Percentiles rank a stretch among this genome's conserved stretches.
Conservation (phyloP, 2,329 filamentous ascomycete genomes). For the Nectriaceae sp. region DNA sequence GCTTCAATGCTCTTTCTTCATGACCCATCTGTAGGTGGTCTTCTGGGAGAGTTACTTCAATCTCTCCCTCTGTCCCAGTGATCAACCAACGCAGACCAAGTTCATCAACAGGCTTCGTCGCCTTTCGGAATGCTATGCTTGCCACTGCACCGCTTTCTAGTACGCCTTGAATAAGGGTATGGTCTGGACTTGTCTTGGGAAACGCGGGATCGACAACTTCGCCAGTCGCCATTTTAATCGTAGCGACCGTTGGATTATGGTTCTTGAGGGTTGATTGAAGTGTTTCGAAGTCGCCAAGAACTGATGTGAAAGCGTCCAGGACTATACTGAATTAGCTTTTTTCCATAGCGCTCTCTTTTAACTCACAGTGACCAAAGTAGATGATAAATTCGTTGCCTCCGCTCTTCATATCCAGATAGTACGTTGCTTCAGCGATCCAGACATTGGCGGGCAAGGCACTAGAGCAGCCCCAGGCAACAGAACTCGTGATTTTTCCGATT, state of each 20-base stretch:
- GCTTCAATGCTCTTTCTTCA: neutral
- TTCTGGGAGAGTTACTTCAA: neutral
- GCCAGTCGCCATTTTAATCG: neutral
- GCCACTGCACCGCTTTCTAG: conserved; percentile 6
- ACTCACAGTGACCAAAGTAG: conserved; percentile 13
- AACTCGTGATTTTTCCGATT: conserved; percentile 13
- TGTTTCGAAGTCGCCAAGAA: conserved; percentile 8
- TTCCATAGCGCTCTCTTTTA: neutral
- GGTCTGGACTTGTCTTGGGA: conserved; percentile 6
- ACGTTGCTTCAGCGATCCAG: neutral
- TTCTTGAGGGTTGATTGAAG: conserved; percentile 11
- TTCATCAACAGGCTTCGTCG: conserved; percentile 4
- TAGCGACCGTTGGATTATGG: neutral
- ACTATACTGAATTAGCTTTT: neutral
- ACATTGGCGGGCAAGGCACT: conserved; percentile 1
- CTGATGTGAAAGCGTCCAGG: conserved; percentile 8
- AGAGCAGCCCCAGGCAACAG: conserved; percentile 1
- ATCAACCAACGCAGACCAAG: conserved; percentile 13
- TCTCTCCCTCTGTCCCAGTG: conserved; percentile 12
- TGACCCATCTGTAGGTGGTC: neutral
- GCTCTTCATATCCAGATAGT: conserved; percentile 9
- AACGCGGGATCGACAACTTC: conserved; percentile 1
- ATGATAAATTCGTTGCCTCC: conserved; percentile 13
- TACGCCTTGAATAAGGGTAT: conserved; percentile 9
- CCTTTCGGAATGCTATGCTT: conserved; percentile 6